Conservation (phyloP, 163 green algal genomes). For the Smithsoniella earleae region DNA sequence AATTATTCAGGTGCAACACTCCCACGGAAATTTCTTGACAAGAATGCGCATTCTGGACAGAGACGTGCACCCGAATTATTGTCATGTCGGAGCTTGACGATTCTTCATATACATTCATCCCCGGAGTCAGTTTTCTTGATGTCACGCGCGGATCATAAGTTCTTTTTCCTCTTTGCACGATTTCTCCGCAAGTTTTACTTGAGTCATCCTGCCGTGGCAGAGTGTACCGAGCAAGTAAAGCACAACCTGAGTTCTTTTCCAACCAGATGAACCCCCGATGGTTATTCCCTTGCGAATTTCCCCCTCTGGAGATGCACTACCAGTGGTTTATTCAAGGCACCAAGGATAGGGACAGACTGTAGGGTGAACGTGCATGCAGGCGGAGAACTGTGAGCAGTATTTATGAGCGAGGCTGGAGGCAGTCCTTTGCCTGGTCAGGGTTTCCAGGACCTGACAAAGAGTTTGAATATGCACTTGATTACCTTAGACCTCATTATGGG, state of each 20-base stretch:
- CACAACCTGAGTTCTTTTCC: background rate
- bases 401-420: constrained; percentile 93
- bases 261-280: background rate
- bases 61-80: too few species aligned
- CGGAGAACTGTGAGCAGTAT: constrained; percentile 64
- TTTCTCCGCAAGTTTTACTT: too few species aligned
- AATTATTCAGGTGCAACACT: constrained; percentile 75
- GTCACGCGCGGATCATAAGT: too few species aligned
- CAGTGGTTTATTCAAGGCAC: background rate
- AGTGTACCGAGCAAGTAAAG: too few species aligned
- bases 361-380: constrained; percentile 35
- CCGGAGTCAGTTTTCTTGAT: too few species aligned
- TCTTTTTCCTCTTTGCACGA: too few species aligned
- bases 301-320: constrained; percentile 3
- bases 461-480: constrained; percentile 67
- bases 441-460: constrained; percentile 77
- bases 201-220: background rate
- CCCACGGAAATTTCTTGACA: too few species aligned
- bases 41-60: too few species aligned
- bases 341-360: background rate
- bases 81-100: too few species aligned
- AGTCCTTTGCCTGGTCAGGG: constrained; percentile 77
- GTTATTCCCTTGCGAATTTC: background rate
- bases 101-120: too few species aligned
- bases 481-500: constrained; percentile 48